Evolutionary conservation across 768 basidiomycete genomes (phyloP).

Genomic region (Termitomyces sp.): DNA sequence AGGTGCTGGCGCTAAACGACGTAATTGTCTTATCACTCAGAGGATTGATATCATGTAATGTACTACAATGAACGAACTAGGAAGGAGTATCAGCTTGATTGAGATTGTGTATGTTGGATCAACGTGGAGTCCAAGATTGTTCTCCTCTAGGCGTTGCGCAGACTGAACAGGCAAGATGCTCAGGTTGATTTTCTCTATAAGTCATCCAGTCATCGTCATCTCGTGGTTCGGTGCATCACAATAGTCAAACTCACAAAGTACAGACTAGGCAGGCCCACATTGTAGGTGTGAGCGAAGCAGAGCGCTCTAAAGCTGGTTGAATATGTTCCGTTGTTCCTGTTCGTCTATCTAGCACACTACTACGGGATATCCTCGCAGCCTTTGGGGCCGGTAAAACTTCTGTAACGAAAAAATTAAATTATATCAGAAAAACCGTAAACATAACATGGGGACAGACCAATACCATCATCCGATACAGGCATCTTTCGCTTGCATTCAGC

Average conservation of each 20-base stretch:
- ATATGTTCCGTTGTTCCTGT: neutral
- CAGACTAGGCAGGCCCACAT: conserved; percentile 59
- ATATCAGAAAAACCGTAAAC: neutral
- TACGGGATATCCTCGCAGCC: neutral
- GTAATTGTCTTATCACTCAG: neutral
- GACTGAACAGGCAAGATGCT: conserved; percentile 58
- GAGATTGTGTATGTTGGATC: neutral
- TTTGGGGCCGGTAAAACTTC: conserved; percentile 11
- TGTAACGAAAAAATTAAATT: neutral
- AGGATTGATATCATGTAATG: conserved; percentile 5
- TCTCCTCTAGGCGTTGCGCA: conserved; percentile 53
- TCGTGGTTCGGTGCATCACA: neutral
- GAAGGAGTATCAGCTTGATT: neutral
- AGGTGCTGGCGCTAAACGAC: conserved; percentile 36
- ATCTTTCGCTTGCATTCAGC: conserved; percentile 14
- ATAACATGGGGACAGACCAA: conserved; percentile 1
- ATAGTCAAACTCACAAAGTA: conserved; percentile 51
- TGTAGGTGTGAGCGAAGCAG: neutral
- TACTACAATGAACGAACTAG: conserved; percentile 1
- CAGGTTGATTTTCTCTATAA: conserved; percentile 46
- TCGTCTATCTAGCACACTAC: neutral
- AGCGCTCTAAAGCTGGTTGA: neutral
- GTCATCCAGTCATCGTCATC: neutral
- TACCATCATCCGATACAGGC: conserved; percentile 1
- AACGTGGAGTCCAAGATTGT: conserved; percentile 10